These are phyloP conservation scores for Lachnellula suecica DNA, from an alignment of 2,329 filamentous ascomycete species.

Conservation along the genomic window DNA sequence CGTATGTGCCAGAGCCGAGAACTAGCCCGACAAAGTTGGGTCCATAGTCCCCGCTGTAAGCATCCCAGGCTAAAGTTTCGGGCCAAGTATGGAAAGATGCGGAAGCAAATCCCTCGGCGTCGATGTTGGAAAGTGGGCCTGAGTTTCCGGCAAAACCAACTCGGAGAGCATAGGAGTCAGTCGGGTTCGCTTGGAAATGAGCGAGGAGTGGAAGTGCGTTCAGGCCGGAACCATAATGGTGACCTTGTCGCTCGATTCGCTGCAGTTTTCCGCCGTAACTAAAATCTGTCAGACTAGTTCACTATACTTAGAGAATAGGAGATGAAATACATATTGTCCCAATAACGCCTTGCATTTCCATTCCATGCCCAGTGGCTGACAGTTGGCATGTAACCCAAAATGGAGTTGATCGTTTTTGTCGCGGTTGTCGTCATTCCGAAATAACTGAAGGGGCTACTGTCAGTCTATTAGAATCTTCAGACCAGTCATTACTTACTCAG, in stretches of 20 bases:
- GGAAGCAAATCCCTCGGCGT: constrained; percentile 51
- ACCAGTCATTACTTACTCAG: constrained; percentile 33
- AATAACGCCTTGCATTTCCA: constrained; percentile 59
- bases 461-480: too few relatives aligned
- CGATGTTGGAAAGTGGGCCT: constrained; percentile 55
- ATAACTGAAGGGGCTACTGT: too few relatives aligned
- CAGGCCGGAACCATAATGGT: constrained; percentile 60
- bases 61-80: constrained; percentile 55
- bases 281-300: neutral
- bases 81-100: constrained; percentile 58
- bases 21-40: constrained; percentile 51
- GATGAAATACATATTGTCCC: constrained; percentile 50
- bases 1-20: constrained; percentile 49
- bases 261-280: constrained; percentile 32
- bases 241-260: constrained; percentile 49
- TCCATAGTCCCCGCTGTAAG: constrained; percentile 57
- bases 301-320: neutral
- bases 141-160: constrained; percentile 54
- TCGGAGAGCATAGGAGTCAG: constrained; percentile 49
- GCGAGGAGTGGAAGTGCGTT: constrained; percentile 55
- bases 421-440: constrained; percentile 47
- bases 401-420: constrained; percentile 52
- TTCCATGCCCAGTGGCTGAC: constrained; percentile 64
- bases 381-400: constrained; percentile 56
- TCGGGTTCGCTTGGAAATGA: constrained; percentile 46